Conservation (phyloP, 129 eudicot genomes). For the Calendula officinalis region DNA sequence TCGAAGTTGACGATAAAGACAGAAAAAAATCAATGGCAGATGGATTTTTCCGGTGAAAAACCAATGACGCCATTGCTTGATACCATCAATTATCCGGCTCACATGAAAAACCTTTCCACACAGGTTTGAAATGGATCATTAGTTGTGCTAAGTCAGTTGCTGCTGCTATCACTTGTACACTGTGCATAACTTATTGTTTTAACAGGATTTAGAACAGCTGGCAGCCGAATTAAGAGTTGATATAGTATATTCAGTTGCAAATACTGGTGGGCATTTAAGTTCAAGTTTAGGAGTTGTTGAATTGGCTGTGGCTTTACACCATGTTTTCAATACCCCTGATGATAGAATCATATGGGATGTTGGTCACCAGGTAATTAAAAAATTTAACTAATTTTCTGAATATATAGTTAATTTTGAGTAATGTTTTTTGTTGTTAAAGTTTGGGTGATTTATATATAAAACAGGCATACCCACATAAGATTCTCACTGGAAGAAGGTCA, state of each 20-base stretch:
- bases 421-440: background rate
- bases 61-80: slow-evolving; percentile 71
- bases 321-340: slow-evolving; percentile 79
- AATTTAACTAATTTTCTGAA: too few species aligned
- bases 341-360: slow-evolving; percentile 91
- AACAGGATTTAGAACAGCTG: slow-evolving; percentile 71
- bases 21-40: slow-evolving; percentile 49
- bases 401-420: too few species aligned
- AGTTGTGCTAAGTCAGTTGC: slow-evolving; percentile 18
- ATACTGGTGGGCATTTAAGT: slow-evolving; percentile 83
- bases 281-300: slow-evolving; percentile 91
- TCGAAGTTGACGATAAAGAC: slow-evolving; percentile 41
- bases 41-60: slow-evolving; percentile 66
- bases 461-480: slow-evolving; percentile 83
- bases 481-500: slow-evolving; percentile 83
- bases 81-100: slow-evolving; percentile 67
- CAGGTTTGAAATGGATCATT: slow-evolving; percentile 28
- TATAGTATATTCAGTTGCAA: slow-evolving; percentile 59
- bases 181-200: slow-evolving; percentile 13
- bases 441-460: background rate
- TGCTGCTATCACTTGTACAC: slow-evolving; percentile 22
- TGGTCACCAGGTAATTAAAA: slow-evolving; percentile 83
- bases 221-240: slow-evolving; percentile 83
- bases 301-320: slow-evolving; percentile 80
- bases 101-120: slow-evolving; percentile 73